phyloP scores from a whole-genome alignment of 441 rosid species.

The Eutrema salsugineum region DNA sequence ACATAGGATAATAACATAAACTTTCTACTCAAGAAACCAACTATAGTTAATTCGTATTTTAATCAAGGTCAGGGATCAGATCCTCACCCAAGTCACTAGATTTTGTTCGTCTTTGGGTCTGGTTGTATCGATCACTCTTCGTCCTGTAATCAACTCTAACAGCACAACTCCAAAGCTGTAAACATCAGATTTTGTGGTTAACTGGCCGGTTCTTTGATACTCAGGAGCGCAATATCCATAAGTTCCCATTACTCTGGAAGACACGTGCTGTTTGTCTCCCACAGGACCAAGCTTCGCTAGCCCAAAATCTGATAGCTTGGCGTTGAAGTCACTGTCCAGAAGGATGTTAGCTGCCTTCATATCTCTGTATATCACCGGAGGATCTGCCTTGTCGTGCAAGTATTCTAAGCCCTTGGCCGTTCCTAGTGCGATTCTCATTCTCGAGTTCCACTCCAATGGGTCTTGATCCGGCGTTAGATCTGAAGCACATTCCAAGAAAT shows the following conservation, averaged over 20 bases:
- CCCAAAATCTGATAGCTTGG: constrained; percentile 2
- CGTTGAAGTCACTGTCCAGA: constrained; percentile 1
- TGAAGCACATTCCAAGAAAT: neutral
- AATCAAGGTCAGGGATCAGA: neutral
- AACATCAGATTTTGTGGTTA: neutral
- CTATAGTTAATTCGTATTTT: neutral
- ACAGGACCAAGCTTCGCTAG: neutral
- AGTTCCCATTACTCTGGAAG: constrained; percentile 8
- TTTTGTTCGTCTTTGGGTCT: neutral
- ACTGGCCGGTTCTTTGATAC: constrained; percentile 9
- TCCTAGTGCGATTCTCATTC: neutral
- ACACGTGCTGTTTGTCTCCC: neutral
- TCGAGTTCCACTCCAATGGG: neutral
- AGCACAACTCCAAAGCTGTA: constrained; percentile 3
- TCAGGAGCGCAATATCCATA: constrained; percentile 1
- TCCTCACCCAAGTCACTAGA: constrained; percentile 4
- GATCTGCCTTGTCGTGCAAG: constrained; percentile 7
- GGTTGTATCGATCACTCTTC: neutral
- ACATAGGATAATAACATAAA: neutral
- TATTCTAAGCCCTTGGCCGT: neutral
- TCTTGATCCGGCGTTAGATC: neutral
- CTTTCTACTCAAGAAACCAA: neutral
- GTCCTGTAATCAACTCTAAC: neutral
- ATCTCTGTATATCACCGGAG: constrained; percentile 1
- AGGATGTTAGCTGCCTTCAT: constrained; percentile 3